Evolutionary conservation across 1,284 basidiomycete species (phyloP).

Genomic region (Lignosus rhinocerotis): DNA sequence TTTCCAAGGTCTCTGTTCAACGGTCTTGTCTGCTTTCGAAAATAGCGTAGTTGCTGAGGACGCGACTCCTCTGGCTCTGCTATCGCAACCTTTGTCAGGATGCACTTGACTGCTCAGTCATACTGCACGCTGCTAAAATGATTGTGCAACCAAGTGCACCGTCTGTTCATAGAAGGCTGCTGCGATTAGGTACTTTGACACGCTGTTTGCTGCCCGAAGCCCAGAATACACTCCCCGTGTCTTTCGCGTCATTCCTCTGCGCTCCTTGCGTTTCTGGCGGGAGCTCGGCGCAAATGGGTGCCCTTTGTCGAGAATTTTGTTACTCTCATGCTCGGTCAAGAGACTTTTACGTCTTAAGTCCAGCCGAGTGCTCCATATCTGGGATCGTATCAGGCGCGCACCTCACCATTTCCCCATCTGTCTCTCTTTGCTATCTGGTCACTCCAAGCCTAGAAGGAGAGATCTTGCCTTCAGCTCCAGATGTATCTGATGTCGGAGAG

Average conservation of each 20-base stretch:
- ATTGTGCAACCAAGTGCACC: not conserved
- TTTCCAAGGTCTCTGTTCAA: not conserved
- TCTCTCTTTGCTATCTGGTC: not conserved
- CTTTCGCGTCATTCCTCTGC: not conserved
- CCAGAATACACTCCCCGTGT: not conserved
- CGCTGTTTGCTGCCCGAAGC: too few relatives aligned
- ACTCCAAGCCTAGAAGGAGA: too few relatives aligned
- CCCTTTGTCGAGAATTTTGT: too few relatives aligned
- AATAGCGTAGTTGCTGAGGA: not conserved
- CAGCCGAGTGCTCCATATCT: conserved; percentile 6
- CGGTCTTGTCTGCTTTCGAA: not conserved
- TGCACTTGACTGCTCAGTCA: not conserved
- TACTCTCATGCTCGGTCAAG: not conserved
- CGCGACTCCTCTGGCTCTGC: not conserved
- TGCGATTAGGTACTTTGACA: too few relatives aligned
- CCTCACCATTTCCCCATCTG: not conserved
- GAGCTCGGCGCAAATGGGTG: not conserved
- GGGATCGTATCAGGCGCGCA: conserved; percentile 11
- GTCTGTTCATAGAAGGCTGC: not conserved
- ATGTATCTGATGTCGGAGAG: too few relatives aligned
- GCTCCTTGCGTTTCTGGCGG: not conserved
- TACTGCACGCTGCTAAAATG: not conserved
- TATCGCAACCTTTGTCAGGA: not conserved
- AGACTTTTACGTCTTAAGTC: conserved; percentile 7
- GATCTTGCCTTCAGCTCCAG: too few relatives aligned